Base-by-base conservation (phyloP, 139 green algal species). In the Chlamydomonas sp. region DNA sequence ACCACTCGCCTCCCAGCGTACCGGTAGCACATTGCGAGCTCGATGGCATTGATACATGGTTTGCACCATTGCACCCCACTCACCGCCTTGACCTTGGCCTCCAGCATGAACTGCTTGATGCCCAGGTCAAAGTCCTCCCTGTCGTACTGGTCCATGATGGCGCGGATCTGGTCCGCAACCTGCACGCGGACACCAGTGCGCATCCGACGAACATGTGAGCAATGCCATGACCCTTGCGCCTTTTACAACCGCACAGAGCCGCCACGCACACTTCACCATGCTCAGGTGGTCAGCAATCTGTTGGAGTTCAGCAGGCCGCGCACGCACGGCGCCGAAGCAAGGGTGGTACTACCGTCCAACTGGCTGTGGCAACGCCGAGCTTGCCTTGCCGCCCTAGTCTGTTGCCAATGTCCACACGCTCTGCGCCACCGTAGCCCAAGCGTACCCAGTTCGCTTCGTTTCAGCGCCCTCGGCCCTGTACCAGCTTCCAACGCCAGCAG, bases 101-200 rank as follows among this genome's bases (percentile, higher is more conserved):
- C 92, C 60, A 95, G 91, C 90, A 95, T 94, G 77, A 95, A 95
- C 90, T 95, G 92, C 83, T 95, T 95, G 89, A 95, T 95, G 83
- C 90, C 92, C 66, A 95, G 89, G 86, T 93, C 92, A 86, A 95
- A 95, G 89, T 95, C 91, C 85, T 95, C 92, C 4, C 89, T 85
- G 80, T 93, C 92, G 82, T 95, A 95, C 85, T 95, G 92, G 58
- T 92, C 85, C 49, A 93, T 78, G 17, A 95, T 91, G n/a, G 90
- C 89, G 61, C 90, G 66, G 77, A 84, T 69, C 88, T 93, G 83
- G 9, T 75, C 49, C 7, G 79, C 63, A 9, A 77, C 63, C 63
- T 75, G 63, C 6, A 12, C 20, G n/a, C 3, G 72, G 3, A n/a
- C 5, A 12, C 6, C 8, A 63, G 73, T 18, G 73, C 73, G 73